Percentiles rank a stretch among this genome's conserved stretches.
Conservation (phyloP, 2,329 filamentous ascomycete genomes). For the Pseudocercospora fijiensis region DNA sequence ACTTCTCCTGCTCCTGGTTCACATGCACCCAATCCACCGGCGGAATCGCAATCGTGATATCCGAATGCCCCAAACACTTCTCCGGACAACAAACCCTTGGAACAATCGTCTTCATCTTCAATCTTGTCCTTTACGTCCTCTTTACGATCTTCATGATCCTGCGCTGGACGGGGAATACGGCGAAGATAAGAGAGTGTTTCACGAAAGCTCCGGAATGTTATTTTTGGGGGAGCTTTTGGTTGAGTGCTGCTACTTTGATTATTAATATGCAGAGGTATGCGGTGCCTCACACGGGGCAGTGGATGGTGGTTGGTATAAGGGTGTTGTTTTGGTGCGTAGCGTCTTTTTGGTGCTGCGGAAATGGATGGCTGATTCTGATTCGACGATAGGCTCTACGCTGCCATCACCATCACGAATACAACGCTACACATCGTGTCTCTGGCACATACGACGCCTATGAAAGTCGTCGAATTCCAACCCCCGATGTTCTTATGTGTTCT, state of each 20-base stretch:
- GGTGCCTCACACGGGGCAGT: conserved; percentile 55
- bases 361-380: no score
- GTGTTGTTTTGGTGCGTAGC: conserved; percentile 59
- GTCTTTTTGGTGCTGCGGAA: no score
- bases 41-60: conserved; percentile 64
- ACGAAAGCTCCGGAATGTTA: conserved; percentile 66
- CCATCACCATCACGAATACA: conserved; percentile 13
- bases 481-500: conserved; percentile 25
- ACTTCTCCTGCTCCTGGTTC: conserved; percentile 56
- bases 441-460: conserved; percentile 12
- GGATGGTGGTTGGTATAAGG: conserved; percentile 60
- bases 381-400: conserved; percentile 54
- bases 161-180: conserved; percentile 62
- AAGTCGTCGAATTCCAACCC: conserved; percentile 18
- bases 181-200: conserved; percentile 56
- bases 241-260: conserved; percentile 67
- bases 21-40: conserved; percentile 74
- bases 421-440: conserved; percentile 20
- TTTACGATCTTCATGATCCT: conserved; percentile 56
- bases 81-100: conserved; percentile 63
- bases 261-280: conserved; percentile 66
- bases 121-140: conserved; percentile 62
- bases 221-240: conserved; percentile 71
- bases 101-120: conserved; percentile 65
- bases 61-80: conserved; percentile 64